A percentile compares a stretch with the other conserved stretches of the same genome.
Evolutionary conservation across 2,329 filamentous ascomycete genomes (phyloP).

Genomic region (Fusarium sp.): DNA sequence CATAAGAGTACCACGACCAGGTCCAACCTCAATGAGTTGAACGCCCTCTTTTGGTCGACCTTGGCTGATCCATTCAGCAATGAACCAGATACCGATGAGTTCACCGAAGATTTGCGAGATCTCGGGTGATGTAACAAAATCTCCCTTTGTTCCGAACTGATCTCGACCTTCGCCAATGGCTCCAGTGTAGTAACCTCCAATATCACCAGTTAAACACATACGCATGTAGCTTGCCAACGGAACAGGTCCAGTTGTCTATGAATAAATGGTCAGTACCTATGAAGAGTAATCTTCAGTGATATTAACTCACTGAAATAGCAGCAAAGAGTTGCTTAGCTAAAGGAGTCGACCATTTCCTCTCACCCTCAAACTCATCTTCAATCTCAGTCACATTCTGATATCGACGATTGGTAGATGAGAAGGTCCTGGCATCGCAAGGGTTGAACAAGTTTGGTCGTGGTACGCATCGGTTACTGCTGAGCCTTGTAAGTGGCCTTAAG

Average conservation of each 20-base stretch:
- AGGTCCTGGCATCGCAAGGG: slow-evolving; percentile 35
- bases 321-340: slow-evolving; percentile 87
- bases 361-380: slow-evolving; percentile 40
- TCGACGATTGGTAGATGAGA: slow-evolving; percentile 40
- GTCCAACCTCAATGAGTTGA: slow-evolving; percentile 92
- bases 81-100: slow-evolving; percentile 91
- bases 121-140: slow-evolving; percentile 97
- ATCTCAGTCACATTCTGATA: slow-evolving; percentile 19
- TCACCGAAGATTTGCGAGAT: slow-evolving; percentile 98
- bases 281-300: background rate
- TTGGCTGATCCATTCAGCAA: slow-evolving; percentile 96
- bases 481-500: slow-evolving; percentile 13
- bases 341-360: slow-evolving; percentile 88
- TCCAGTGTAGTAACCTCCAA: slow-evolving; percentile 93
- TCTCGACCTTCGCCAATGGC: slow-evolving; percentile 75
- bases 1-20: slow-evolving; percentile 95
- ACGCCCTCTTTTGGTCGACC: slow-evolving; percentile 78
- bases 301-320: slow-evolving; percentile 77
- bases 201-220: slow-evolving; percentile 92
- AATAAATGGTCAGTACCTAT: background rate
- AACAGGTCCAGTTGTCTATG: slow-evolving; percentile 81
- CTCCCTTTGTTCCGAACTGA: slow-evolving; percentile 91
- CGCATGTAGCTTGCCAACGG: slow-evolving; percentile 97
- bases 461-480: slow-evolving; percentile 22
- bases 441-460: slow-evolving; percentile 13